Evolutionary conservation across 371 early-diverging fungal species (phyloP).

Genomic region (Mucor lusitanicus): DNA sequence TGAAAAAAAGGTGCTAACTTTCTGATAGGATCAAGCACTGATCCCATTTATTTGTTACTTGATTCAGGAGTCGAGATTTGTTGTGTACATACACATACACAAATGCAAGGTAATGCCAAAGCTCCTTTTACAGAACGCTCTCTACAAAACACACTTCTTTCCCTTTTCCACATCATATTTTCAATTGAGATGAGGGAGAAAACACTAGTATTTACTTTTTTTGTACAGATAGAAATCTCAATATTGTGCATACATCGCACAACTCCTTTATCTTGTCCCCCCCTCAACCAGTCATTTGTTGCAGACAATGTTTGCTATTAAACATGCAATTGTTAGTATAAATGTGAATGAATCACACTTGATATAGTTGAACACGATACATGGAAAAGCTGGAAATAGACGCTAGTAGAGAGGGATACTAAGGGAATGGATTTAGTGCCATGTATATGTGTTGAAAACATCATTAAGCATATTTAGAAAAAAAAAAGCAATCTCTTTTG

Average conservation of each 20-base stretch:
- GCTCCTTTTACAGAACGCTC: slow-evolving; percentile 4
- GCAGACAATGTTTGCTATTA: not conserved
- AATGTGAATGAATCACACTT: not conserved
- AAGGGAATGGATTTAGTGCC: not conserved
- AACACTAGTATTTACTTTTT: not conserved
- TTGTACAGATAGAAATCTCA: not conserved
- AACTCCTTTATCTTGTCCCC: not conserved
- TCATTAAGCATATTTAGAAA: not conserved
- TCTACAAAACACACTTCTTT: not conserved
- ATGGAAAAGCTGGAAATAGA: not conserved
- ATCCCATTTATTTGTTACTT: slow-evolving; percentile 4
- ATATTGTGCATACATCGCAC: not conserved
- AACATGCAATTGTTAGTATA: not conserved
- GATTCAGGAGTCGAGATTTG: not conserved
- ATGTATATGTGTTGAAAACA: not conserved
- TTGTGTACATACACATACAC: not conserved
- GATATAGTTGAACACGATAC: not conserved
- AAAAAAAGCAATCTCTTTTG: not conserved
- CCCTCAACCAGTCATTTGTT: not conserved
- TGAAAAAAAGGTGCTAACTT: not conserved
- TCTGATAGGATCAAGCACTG: not conserved
- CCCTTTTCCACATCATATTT: no score
- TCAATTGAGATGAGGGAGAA: no score
- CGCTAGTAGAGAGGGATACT: not conserved
- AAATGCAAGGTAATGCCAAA: slow-evolving; percentile 7